Percentiles rank a stretch among this genome's conserved stretches.
Evolutionary conservation across 179 eudicot genomes (phyloP).

Genomic region (Beta corolliflora): DNA sequence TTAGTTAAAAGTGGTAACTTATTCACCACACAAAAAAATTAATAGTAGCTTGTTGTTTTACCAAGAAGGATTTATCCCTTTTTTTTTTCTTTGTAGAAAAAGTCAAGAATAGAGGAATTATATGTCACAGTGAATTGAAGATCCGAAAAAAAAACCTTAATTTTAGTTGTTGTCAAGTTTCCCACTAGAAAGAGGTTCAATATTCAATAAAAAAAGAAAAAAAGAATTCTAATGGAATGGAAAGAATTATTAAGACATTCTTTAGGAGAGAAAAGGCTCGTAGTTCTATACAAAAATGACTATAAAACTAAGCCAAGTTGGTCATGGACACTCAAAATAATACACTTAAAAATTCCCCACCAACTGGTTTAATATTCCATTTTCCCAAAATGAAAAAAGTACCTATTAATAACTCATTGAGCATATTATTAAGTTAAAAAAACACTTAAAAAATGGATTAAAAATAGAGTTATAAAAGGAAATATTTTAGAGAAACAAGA

Average conservation of each 20-base stretch:
- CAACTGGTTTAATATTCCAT: no score
- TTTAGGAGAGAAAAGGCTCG: neutral
- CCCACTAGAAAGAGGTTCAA: no score
- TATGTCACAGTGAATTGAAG: no score
- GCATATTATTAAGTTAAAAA: no score
- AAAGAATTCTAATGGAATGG: neutral
- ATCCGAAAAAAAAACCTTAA: no score
- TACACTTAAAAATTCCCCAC: neutral
- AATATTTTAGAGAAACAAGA: neutral
- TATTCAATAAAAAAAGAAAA: neutral
- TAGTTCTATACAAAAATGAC: neutral
- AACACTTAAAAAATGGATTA: neutral
- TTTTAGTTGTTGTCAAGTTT: no score
- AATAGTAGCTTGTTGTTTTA: neutral
- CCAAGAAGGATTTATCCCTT: neutral
- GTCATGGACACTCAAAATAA: neutral
- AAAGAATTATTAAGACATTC: neutral
- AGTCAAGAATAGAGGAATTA: no score
- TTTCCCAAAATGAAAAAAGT: no score
- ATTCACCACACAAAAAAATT: no score
- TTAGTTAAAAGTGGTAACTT: no score
- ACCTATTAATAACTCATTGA: no score
- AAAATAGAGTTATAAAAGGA: neutral
- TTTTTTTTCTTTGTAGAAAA: no score
- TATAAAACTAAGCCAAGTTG: constrained; percentile 1